Evolutionary conservation across 1,139 yeast genomes (phyloP).

Genomic region (Candida sp.): DNA sequence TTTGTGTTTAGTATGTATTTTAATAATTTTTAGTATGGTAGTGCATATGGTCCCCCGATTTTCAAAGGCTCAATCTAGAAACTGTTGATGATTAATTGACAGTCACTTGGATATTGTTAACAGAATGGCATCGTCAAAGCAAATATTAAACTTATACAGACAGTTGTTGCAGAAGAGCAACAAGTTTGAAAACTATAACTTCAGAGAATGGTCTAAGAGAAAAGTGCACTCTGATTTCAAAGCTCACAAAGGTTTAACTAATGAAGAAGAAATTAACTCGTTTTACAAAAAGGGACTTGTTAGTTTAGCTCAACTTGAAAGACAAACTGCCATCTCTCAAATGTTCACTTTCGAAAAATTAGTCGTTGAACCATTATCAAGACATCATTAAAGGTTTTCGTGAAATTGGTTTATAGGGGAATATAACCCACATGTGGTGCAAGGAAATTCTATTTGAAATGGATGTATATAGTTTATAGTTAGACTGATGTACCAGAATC

Average conservation of each 20-base stretch:
- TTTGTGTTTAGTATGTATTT: no score
- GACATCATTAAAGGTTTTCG: constrained; percentile 13
- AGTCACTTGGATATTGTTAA: background rate
- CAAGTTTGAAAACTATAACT: constrained; percentile 82
- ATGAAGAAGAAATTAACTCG: constrained; percentile 44
- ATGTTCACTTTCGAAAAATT: constrained; percentile 87
- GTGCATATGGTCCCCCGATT: background rate
- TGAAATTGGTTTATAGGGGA: background rate
- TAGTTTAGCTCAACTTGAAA: constrained; percentile 63
- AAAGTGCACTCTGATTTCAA: constrained; percentile 68
- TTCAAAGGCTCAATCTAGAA: background rate
- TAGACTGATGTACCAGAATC: background rate
- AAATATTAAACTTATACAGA: constrained; percentile 62
- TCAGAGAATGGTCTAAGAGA: constrained; percentile 79
- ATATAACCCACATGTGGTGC: background rate
- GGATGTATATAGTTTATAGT: background rate
- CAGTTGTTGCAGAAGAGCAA: constrained; percentile 63
- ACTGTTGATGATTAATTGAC: background rate
- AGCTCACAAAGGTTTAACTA: constrained; percentile 43
- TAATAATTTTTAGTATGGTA: background rate
- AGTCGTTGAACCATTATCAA: constrained; percentile 70
- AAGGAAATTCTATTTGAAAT: background rate
- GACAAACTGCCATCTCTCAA: constrained; percentile 82
- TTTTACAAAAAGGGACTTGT: constrained; percentile 52
- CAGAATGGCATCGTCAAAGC: constrained; percentile 33